Percentiles rank a stretch among this genome's conserved stretches.
Evolutionary conservation across 352 stramenopile species (phyloP).

Genomic region (Albugo laibachii): DNA sequence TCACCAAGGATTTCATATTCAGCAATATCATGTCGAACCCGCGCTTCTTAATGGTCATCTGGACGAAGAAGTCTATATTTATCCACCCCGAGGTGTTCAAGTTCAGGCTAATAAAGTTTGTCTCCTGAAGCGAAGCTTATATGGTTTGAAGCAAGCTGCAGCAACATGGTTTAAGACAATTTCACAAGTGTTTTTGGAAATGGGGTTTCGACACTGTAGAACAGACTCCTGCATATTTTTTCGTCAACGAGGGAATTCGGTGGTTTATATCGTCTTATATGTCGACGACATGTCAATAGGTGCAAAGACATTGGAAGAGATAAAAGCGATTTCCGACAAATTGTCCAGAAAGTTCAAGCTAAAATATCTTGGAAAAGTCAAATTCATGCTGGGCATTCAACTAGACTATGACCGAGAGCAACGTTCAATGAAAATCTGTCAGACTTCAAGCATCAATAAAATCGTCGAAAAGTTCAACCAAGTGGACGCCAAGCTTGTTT

Average conservation of each 20-base stretch:
- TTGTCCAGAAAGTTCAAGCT: slow-evolving; percentile 1
- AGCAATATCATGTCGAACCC: slow-evolving; percentile 7
- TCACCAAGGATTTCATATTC: slow-evolving; percentile 2
- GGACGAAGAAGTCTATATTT: too few relatives aligned
- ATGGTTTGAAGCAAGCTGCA: slow-evolving; percentile 11
- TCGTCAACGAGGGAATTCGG: slow-evolving; percentile 3
- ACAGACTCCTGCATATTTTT: slow-evolving; percentile 2
- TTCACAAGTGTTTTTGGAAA: too few relatives aligned
- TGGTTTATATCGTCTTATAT: slow-evolving; percentile 7
- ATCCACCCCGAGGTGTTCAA: too few relatives aligned
- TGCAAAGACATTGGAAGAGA: not conserved
- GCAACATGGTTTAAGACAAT: slow-evolving; percentile 11
- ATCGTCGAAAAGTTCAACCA: slow-evolving; percentile 5
- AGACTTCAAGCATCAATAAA: slow-evolving; percentile 1
- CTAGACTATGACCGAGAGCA: slow-evolving; percentile 6
- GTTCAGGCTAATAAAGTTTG: too few relatives aligned
- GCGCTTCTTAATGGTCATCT: slow-evolving; percentile 6
- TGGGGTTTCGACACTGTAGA: too few relatives aligned
- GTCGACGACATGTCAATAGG: slow-evolving; percentile 8
- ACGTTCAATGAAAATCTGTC: not conserved
- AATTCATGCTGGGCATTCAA: slow-evolving; percentile 11
- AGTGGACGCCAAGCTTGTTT: slow-evolving; percentile 4
- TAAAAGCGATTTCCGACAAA: not conserved
- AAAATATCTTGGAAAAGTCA: slow-evolving; percentile 5
- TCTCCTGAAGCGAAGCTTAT: slow-evolving; percentile 4